Conservation (phyloP, 495 filamentous ascomycete species). For the Podospora bellae-mahoneyi region DNA sequence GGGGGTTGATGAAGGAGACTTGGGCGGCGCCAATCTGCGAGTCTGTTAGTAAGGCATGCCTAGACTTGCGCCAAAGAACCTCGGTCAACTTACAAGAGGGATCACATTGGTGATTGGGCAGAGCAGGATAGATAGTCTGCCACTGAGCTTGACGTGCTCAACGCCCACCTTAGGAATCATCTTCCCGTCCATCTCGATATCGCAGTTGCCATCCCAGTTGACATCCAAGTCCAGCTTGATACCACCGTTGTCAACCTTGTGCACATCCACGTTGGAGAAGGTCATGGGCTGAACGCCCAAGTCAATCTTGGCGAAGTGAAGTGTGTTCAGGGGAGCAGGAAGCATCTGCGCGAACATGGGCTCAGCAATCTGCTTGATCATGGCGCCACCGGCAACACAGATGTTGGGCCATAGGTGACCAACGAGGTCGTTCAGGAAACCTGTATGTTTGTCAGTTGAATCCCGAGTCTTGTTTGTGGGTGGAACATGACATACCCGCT, state of each 20-base stretch:
- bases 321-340: conserved; percentile 34
- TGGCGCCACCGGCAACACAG: conserved; percentile 33
- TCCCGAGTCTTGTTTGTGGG: background rate
- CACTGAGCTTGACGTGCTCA: conserved; percentile 42
- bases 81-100: conserved; percentile 33
- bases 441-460: conserved; percentile 15
- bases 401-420: conserved; percentile 47
- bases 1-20: conserved; percentile 44
- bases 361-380: conserved; percentile 39
- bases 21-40: conserved; percentile 43
- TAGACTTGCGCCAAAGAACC: background rate
- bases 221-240: conserved; percentile 47
- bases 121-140: conserved; percentile 39
- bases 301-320: conserved; percentile 42
- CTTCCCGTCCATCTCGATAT: conserved; percentile 41
- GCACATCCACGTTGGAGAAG: conserved; percentile 38
- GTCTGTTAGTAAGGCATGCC: conserved; percentile 30
- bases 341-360: conserved; percentile 42
- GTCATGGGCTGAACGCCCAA: conserved; percentile 37
- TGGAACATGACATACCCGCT: conserved; percentile 11
- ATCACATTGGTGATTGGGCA: conserved; percentile 40
- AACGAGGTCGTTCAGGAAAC: conserved; percentile 45
- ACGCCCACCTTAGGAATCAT: conserved; percentile 43
- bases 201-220: conserved; percentile 40
- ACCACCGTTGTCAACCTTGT: conserved; percentile 36